phyloP scores from a whole-genome alignment of 179 eudicot genomes.

The Gypsophila paniculata region DNA sequence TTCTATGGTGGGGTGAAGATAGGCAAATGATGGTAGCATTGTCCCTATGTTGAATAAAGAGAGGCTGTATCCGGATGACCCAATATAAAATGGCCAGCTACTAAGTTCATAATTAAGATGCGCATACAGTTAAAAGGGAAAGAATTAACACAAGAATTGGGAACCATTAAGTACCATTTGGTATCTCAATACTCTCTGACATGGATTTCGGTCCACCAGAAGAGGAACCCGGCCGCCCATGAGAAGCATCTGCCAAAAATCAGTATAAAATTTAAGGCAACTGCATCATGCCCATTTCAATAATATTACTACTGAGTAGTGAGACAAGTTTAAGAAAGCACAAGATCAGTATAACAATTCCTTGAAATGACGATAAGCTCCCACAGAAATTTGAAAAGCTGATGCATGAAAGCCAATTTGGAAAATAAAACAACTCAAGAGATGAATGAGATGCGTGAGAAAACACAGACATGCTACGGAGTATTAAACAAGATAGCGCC shows the following conservation, averaged over 20 bases:
- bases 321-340: not conserved
- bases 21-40: too few species aligned
- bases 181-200: slow-evolving; percentile 33
- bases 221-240: slow-evolving; percentile 59
- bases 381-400: not conserved
- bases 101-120: not conserved
- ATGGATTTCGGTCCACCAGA: slow-evolving; percentile 41
- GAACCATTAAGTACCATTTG: slow-evolving; percentile 45
- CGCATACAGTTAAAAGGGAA: not conserved
- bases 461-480: not conserved
- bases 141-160: not conserved
- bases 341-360: not conserved
- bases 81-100: too few species aligned
- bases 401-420: not conserved
- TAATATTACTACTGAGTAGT: not conserved
- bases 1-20: too few species aligned
- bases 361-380: not conserved
- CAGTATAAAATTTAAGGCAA: slow-evolving; percentile 32
- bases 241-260: slow-evolving; percentile 32
- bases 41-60: too few species aligned
- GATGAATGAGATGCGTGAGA: not conserved
- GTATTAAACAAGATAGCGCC: not conserved
- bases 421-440: not conserved
- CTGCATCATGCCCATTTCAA: not conserved
- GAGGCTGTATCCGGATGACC: too few species aligned